Conservation (phyloP, 352 stramenopile genomes). For the Aphanomyces stellatus region DNA sequence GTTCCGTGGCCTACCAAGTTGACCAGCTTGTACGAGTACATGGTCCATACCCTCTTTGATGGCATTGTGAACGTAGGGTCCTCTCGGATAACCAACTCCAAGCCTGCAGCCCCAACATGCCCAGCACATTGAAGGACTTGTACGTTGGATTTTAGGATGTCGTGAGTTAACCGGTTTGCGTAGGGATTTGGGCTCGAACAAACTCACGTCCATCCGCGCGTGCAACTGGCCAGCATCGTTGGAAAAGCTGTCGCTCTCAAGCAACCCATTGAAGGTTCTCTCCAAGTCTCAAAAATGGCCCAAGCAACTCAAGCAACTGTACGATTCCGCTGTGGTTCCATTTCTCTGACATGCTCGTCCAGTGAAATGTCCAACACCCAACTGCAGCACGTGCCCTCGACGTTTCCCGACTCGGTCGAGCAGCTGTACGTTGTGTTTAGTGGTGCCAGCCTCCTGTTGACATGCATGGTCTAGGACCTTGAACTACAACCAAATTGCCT, state of each 20-base stretch:
- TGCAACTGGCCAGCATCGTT: neutral
- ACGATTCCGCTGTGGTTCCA: neutral
- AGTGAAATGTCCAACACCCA: conserved; percentile 6
- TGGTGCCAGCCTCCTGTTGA: no score
- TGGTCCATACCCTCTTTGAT: no score
- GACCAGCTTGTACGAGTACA: no score
- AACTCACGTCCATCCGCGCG: neutral
- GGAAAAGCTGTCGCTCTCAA: neutral
- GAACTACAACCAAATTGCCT: conserved; percentile 3
- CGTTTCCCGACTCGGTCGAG: neutral
- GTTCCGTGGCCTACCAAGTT: neutral
- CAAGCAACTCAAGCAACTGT: conserved; percentile 1
- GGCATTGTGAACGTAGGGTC: no score
- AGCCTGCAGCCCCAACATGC: neutral
- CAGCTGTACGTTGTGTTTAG: neutral
- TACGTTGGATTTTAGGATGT: neutral
- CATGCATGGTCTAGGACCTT: neutral
- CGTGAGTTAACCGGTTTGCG: neutral
- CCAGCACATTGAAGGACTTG: neutral
- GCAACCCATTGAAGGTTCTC: conserved; percentile 5
- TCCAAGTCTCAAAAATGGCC: neutral
- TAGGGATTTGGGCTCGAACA: neutral
- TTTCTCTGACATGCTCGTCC: neutral
- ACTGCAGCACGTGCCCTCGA: neutral
- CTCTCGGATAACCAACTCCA: neutral